These are phyloP conservation scores for Allodekkera sacchari DNA, from an alignment of 805 yeast genomes.

Conservation along the genomic window DNA sequence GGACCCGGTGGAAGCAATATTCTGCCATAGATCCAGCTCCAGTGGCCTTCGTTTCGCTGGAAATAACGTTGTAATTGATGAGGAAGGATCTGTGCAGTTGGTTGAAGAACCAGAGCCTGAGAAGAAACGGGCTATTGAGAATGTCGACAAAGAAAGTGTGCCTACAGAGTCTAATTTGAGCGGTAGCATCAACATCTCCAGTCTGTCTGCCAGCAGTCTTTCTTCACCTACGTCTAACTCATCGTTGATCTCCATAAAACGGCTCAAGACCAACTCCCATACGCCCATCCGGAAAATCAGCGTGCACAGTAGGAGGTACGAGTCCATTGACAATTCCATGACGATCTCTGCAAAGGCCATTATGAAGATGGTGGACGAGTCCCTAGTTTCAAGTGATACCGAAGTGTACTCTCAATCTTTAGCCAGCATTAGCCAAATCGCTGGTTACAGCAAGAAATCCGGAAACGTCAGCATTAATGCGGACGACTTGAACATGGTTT, in stretches of 20 bases:
- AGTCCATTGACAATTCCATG: slow-evolving; percentile 26
- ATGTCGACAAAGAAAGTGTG: not conserved
- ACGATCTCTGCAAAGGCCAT: slow-evolving; percentile 29
- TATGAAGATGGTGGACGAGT: slow-evolving; percentile 30
- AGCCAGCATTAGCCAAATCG: slow-evolving; percentile 1
- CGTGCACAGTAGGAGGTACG: slow-evolving; percentile 1
- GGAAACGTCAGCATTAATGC: slow-evolving; percentile 21
- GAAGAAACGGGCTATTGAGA: no score
- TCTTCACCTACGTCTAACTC: not conserved
- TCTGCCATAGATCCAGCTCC: no score
- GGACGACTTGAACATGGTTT: slow-evolving; percentile 22
- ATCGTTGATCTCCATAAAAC: not conserved
- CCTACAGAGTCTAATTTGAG: not conserved
- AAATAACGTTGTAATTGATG: no score
- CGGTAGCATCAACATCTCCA: not conserved
- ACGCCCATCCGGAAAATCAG: not conserved
- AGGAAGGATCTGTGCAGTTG: no score
- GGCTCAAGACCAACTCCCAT: not conserved
- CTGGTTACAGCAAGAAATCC: slow-evolving; percentile 1
- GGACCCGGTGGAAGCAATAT: no score
- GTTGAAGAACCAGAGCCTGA: no score
- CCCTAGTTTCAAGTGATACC: slow-evolving; percentile 29
- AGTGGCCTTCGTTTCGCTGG: no score
- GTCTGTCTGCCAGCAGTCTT: not conserved
- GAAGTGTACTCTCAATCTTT: slow-evolving; percentile 19